phyloP scores from a whole-genome alignment of 192 early-diverging fungal species.

The Piromyces sp. region DNA sequence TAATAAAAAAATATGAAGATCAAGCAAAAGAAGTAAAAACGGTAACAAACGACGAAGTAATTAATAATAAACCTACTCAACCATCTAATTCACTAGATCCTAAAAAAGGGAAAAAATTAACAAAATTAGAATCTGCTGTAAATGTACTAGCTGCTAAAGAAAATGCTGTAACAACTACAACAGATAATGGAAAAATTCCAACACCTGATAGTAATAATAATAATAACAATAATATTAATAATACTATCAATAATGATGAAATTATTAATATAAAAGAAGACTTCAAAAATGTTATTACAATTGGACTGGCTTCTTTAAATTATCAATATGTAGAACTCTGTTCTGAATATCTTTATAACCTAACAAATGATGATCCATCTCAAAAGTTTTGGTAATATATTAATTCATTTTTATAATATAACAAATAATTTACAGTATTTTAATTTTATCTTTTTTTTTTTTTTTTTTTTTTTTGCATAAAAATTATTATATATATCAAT shows the following conservation, averaged over 20 bases:
- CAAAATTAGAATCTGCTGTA: neutral
- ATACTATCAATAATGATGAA: neutral
- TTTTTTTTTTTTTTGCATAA: too few species aligned
- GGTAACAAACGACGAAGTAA: too few species aligned
- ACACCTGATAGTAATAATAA: neutral
- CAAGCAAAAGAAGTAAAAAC: neutral
- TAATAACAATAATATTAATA: too few species aligned
- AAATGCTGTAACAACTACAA: neutral
- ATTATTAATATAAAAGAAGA: neutral
- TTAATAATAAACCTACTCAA: too few species aligned
- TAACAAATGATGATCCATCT: neutral
- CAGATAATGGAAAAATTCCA: neutral
- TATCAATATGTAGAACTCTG: neutral
- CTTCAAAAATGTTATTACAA: neutral
- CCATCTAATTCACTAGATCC: too few species aligned
- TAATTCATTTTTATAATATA: neutral
- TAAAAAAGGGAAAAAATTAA: neutral
- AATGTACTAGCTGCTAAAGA: neutral
- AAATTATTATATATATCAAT: neutral
- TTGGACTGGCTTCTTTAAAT: neutral
- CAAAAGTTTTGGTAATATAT: neutral
- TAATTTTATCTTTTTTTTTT: too few species aligned
- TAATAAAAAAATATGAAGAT: neutral
- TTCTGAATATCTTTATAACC: neutral
- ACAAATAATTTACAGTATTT: too few species aligned